Evolutionary conservation across 1,284 basidiomycete genomes (phyloP), one percentile per base, ranked within the genome.

Genomic region (Clitocybe nebularis): DNA sequence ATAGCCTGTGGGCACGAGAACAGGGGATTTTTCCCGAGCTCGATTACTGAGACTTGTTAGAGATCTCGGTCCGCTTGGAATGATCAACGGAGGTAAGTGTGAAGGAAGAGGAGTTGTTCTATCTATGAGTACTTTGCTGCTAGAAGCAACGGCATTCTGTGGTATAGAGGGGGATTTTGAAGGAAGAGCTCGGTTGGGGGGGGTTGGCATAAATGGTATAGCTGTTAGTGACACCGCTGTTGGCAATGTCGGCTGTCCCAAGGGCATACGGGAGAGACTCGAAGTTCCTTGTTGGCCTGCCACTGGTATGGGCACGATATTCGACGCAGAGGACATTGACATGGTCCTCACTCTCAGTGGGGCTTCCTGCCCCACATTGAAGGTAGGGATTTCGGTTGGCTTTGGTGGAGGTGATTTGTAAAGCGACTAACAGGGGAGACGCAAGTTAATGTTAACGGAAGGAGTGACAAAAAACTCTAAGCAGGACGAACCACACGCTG

Each of bases 91-190:
- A n/a, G 20, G 19, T 14, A 16, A 20, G 19, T 24, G 19, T 9
- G 14, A 22, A 32, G 30, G 19, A 11, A 24, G 19, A 21, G 26
- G 22, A 2, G 22, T 9, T n/a, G 33, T 17, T 23, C 21, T 39
- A 46, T 41, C 41, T 22, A 47, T 36, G 14, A 26, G n/a, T 16
- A 49, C 22, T 48, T 58, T 63, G 43, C 60, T 63, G 35, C 60
- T 61, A 6, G 62, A 61, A 5, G 59, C 57, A 5, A 57, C 46
- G 14, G 56, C 54, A 43, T 59, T 59, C 28, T 49, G 44, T 13
- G 34, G 34, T 26, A 28, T 26, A 14, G 25, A 13, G 21, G 29
- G 19, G 3, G 34, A 20, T 16, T 24, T 22, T 17, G 24, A 0
- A 11, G 28, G 34, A 7, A 22, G 16, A 6, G 28, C 26, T 21